Conservation (phyloP, 2,329 filamentous ascomycete species). For the Cytospora schulzeri region DNA sequence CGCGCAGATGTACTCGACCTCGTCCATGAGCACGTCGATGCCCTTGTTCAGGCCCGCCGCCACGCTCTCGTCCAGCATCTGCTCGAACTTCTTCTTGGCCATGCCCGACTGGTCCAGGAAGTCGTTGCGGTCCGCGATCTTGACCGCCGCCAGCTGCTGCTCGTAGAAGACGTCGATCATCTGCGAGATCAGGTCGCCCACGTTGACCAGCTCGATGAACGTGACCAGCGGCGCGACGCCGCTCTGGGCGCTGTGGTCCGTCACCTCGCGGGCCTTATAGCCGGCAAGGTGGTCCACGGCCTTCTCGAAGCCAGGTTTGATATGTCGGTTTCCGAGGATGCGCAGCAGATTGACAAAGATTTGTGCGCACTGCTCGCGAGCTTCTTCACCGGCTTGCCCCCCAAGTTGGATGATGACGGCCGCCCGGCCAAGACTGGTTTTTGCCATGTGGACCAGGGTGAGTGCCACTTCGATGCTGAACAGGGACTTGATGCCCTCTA, state of each 20-base stretch:
- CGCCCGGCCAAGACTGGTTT: constrained; percentile 82
- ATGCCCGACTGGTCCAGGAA: constrained; percentile 90
- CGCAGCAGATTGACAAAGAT: constrained; percentile 87
- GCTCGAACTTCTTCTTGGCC: constrained; percentile 97
- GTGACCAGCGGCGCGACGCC: constrained; percentile 90
- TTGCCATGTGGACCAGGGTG: constrained; percentile 84
- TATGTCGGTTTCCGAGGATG: constrained; percentile 81
- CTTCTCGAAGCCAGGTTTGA: constrained; percentile 91
- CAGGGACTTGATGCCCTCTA: constrained; percentile 91
- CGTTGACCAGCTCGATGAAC: constrained; percentile 96
- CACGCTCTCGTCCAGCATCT: constrained; percentile 96
- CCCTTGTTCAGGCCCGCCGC: constrained; percentile 95
- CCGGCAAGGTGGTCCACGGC: constrained; percentile 87
- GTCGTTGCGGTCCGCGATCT: constrained; percentile 88
- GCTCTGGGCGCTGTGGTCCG: constrained; percentile 62
- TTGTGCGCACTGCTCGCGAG: constrained; percentile 82
- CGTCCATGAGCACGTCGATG: constrained; percentile 97
- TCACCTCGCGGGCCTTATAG: constrained; percentile 87
- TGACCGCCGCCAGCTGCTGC: constrained; percentile 81
- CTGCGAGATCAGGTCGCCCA: constrained; percentile 95
- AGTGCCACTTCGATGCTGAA: constrained; percentile 97
- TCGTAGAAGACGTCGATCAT: constrained; percentile 99
- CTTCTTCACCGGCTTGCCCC: constrained; percentile 78
- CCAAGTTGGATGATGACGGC: constrained; percentile 80
- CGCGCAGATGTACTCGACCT: constrained; percentile 92